Evolutionary conservation across 768 basidiomycete species (phyloP), one percentile per base, ranked within the genome.

Genomic region (Kwoniella sp.): DNA sequence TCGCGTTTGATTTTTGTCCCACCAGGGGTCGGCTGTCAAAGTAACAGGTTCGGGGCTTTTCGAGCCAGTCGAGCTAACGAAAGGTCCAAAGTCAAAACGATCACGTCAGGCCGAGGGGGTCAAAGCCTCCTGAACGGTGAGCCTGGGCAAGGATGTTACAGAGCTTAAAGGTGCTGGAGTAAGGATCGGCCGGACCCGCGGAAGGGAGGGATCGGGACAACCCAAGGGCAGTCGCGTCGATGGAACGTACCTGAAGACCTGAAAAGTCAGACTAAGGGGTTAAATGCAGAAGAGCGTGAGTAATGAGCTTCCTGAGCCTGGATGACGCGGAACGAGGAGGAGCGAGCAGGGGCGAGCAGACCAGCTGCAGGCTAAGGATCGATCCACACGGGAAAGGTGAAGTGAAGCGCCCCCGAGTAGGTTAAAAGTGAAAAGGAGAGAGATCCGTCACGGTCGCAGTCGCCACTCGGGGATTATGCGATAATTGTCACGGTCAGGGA

Each of bases 171-270:
- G 36, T 42, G n/a, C n/a, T n/a, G n/a, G n/a, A n/a, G n/a, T n/a
- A n/a, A n/a, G n/a, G n/a, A n/a, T n/a, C n/a, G n/a, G n/a, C n/a
- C n/a, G n/a, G n/a, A n/a, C n/a, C 15, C 5, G 7, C 15, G 23
- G 19, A 22, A 7, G 6, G 34, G 19, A 44, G 34, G 44, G 44
- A 46, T 19, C 44, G 44, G 29, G 23, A 46, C 19, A 25, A 17
- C 7, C 19, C 23, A 50, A 48, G 39, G 48, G 39, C 48, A 50
- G 48, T 50, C 48, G 48, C 48, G 48, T 50, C 48, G 34, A 36
- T 36, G 14, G 15, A 6, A 5, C 5, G 34, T 36, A 19, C 14
- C 34, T 15, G 34, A 36, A 36, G 34, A 36, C 34, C 14, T 36
- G 34, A 6, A 6, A 15, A 6, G 5, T 6, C 34, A 36, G 19